Evolutionary conservation across 768 basidiomycete species (phyloP).

Genomic region (Mycena indigotica): DNA sequence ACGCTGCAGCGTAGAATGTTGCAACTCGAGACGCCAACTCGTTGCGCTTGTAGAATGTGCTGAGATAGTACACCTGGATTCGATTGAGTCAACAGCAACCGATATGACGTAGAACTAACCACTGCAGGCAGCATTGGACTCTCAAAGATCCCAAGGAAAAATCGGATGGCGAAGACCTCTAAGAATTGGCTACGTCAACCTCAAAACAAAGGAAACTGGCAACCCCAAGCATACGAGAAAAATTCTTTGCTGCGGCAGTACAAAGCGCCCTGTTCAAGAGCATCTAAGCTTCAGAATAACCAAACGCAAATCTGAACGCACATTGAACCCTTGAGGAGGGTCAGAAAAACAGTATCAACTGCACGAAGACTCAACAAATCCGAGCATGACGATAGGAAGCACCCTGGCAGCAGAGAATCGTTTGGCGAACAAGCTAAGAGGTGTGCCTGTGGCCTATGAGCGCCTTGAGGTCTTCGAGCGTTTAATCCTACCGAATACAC

Average conservation of each 20-base stretch:
- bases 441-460: too few relatives aligned
- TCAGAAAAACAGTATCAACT: background rate
- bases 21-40: constrained; percentile 55
- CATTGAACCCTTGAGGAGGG: constrained; percentile 41
- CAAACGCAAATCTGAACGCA: constrained; percentile 19
- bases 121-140: constrained; percentile 53
- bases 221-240: constrained; percentile 40
- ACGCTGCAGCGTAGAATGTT: constrained; percentile 51
- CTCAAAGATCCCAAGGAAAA: constrained; percentile 54
- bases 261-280: constrained; percentile 41
- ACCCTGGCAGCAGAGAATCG: constrained; percentile 49
- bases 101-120: too few relatives aligned
- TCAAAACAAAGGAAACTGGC: too few relatives aligned
- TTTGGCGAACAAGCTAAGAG: constrained; percentile 52
- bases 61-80: constrained; percentile 48
- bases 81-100: too few relatives aligned
- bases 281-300: background rate
- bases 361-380: constrained; percentile 41
- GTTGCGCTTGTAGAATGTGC: constrained; percentile 51
- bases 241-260: constrained; percentile 47
- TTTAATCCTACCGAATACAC: constrained; percentile 54
- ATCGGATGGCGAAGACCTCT: constrained; percentile 52
- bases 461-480: too few relatives aligned
- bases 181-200: too few relatives aligned
- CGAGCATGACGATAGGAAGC: constrained; percentile 51